Evolutionary conservation across 2,329 filamentous ascomycete species (phyloP), one percentile per base, ranked within the genome.

Genomic region (Trichoderma sp.): DNA sequence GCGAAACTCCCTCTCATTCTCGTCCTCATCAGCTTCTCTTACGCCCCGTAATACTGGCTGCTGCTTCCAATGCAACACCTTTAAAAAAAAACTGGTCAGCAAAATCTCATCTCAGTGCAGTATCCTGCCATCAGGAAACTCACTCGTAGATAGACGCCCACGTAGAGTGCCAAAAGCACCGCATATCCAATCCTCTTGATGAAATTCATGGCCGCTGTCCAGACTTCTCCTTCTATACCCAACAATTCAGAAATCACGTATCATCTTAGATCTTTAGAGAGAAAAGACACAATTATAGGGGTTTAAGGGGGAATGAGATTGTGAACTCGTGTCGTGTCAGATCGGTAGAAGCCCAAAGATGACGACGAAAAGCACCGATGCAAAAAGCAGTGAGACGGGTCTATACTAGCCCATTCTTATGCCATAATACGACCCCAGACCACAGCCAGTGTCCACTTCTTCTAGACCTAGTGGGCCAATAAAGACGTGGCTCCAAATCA

Each of bases 101-200:
- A 32, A 32, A 11, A 47, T 18, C 4, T 6, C 47, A 53, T 24
- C 11, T 24, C 5, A 24, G n/a, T 1, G 43, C 11, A 24, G 3
- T 53, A 24, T 24, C 5, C n/a, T 2, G 11, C n/a, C 3, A 51
- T 12, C 28, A 58, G 11, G 5, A 15, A 12, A 56, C 51, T 32
- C 26, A 69, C 66, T 21, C 66, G 66, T 14, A 69, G 7, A 61
- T 63, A 70, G 26, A 70, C 47, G 6, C 67, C 67, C 24, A 70
- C 67, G 30, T 70, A 70, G 15, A 70, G 39, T 47, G 58, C 67
- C 58, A 70, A 63, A 70, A 70, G 43, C 58, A 70, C 56, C 58
- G 67, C 67, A 39, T 63, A 70, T 18, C 39, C 67, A 21, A 70
- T 4, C 43, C 67, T 63, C 39, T 34, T 70, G 8, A 70, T 39